Percentiles rank a stretch among this genome's conserved stretches.
phyloP scores from a whole-genome alignment of 2,329 filamentous ascomycete species.

The Diaporthe sp. region DNA sequence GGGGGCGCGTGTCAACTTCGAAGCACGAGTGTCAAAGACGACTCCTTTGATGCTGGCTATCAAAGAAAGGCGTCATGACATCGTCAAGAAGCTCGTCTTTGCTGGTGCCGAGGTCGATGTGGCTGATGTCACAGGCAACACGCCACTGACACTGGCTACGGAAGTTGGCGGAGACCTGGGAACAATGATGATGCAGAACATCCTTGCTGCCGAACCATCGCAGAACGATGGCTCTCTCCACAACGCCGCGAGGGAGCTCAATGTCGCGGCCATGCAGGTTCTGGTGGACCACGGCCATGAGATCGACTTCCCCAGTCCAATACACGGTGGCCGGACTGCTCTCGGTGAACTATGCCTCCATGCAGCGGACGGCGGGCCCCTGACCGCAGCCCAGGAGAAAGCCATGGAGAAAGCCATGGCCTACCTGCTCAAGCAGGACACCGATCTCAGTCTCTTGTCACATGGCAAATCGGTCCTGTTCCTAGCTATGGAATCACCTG shows the following conservation, averaged over 20 bases:
- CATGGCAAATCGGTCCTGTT: constrained; percentile 71
- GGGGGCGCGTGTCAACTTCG: constrained; percentile 69
- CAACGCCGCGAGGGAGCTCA: constrained; percentile 72
- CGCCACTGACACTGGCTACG: constrained; percentile 72
- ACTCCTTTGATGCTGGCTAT: constrained; percentile 74
- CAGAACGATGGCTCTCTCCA: constrained; percentile 77
- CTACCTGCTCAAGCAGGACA: constrained; percentile 68
- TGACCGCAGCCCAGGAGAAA: constrained; percentile 63
- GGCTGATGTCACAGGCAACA: constrained; percentile 68
- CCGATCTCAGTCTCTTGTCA: constrained; percentile 67
- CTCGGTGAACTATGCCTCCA: constrained; percentile 74
- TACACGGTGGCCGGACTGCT: constrained; percentile 73
- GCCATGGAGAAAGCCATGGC: constrained; percentile 69
- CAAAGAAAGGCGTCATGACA: constrained; percentile 66
- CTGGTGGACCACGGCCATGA: constrained; percentile 73
- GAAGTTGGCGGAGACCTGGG: constrained; percentile 66
- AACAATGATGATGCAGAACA: constrained; percentile 65
- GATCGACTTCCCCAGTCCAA: constrained; percentile 73
- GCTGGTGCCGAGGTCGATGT: constrained; percentile 72
- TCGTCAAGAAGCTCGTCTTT: constrained; percentile 69
- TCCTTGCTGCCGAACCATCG: constrained; percentile 69
- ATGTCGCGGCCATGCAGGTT: constrained; percentile 67
- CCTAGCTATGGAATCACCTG: constrained; percentile 70
- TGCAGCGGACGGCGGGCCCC: constrained; percentile 60
- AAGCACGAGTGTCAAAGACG: constrained; percentile 64